phyloP scores from a whole-genome alignment of 805 yeast species.

The Starmerella geochares region DNA sequence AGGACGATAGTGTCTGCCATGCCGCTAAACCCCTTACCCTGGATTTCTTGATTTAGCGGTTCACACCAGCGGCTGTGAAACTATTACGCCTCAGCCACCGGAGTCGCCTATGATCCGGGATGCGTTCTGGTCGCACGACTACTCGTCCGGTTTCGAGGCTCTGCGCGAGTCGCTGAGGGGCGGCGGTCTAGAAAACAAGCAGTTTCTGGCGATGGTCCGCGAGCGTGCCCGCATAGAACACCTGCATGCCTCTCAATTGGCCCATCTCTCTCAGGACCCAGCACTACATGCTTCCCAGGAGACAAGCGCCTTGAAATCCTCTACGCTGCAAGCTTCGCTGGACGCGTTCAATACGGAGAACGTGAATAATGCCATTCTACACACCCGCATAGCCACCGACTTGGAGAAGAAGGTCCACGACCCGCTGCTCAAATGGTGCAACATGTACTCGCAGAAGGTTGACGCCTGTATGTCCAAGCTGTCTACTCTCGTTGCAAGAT shows the following conservation, averaged over 20 bases:
- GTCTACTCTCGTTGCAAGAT: conserved; percentile 40
- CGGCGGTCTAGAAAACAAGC: conserved; percentile 61
- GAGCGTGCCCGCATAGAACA: conserved; percentile 57
- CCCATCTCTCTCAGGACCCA: conserved; percentile 34
- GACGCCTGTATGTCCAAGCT: conserved; percentile 46
- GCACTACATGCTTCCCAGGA: conserved; percentile 22
- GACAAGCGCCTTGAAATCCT: conserved; percentile 15
- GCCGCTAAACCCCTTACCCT: conserved; percentile 3
- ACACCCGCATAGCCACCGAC: conserved; percentile 47
- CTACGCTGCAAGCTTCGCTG: conserved; percentile 27
- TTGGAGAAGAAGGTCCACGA: conserved; percentile 47
- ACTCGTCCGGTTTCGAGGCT: conserved; percentile 30
- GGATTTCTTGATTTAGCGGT: background rate
- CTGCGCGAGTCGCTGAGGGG: conserved; percentile 31
- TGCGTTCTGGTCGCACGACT: conserved; percentile 32
- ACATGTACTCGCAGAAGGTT: conserved; percentile 55
- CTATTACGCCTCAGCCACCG: background rate
- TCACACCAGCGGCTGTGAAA: background rate
- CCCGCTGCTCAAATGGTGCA: conserved; percentile 63
- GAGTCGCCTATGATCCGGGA: conserved; percentile 22
- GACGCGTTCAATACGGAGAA: conserved; percentile 44
- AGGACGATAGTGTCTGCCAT: background rate
- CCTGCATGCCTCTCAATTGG: conserved; percentile 49
- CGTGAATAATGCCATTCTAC: conserved; percentile 44
- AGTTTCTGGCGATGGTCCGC: conserved; percentile 50